Percentiles rank a stretch among this genome's conserved stretches.
Conservation (phyloP, 257 asterid species). For the Scutellaria minor region DNA sequence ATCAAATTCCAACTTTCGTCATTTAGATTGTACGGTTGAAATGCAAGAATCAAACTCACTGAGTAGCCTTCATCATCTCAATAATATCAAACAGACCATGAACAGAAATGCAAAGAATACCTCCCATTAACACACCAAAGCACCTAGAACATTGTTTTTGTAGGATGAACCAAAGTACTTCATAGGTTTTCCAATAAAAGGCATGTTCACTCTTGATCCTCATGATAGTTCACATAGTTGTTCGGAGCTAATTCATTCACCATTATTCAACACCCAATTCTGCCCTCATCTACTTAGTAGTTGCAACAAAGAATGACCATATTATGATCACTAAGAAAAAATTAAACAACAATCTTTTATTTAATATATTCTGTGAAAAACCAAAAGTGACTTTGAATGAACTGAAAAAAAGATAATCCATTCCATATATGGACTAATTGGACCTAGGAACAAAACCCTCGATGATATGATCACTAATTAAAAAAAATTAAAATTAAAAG, state of each 20-base stretch:
- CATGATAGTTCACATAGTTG: neutral
- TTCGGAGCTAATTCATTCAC: neutral
- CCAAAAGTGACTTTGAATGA: neutral
- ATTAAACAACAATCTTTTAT: neutral
- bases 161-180: constrained; percentile 4
- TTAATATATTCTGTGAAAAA: neutral
- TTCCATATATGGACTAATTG: neutral
- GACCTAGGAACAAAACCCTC: constrained; percentile 21
- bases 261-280: neutral
- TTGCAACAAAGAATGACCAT: neutral
- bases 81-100: neutral
- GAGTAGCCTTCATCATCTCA: neutral
- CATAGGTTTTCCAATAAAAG: neutral
- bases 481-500: too few species aligned
- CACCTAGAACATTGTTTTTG: neutral
- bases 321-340: neutral
- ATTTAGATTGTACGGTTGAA: neutral
- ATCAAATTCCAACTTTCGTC: constrained; percentile 6
- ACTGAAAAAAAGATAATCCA: neutral
- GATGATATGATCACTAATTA: neutral
- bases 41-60: constrained; percentile 1
- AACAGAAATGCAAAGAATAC: neutral
- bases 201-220: constrained; percentile 4
- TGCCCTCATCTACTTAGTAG: neutral
- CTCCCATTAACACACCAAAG: neutral